Percentiles rank a stretch among this genome's conserved stretches.
Conservation (phyloP, 768 basidiomycete genomes). For the Arthromyces matolae region DNA sequence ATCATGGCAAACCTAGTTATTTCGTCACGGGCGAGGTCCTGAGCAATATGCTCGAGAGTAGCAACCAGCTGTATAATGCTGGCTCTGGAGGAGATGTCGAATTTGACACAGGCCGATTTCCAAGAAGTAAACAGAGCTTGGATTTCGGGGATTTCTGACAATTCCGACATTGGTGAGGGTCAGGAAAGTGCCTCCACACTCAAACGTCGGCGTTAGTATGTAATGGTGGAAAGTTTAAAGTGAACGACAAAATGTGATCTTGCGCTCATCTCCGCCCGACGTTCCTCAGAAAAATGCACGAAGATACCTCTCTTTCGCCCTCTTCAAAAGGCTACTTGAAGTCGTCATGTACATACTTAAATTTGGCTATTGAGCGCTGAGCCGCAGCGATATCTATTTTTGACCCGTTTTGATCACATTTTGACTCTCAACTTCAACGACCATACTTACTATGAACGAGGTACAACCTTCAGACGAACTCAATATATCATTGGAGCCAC, state of each 20-base stretch:
- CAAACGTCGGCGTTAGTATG: no score
- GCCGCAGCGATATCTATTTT: background rate
- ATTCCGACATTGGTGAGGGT: background rate
- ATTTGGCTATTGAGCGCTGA: background rate
- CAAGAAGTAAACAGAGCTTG: constrained; percentile 29
- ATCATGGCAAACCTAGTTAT: constrained; percentile 30
- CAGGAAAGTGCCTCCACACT: no score
- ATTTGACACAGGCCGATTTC: constrained; percentile 38
- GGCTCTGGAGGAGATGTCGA: constrained; percentile 35
- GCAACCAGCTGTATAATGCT: constrained; percentile 28
- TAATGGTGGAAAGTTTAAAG: no score
- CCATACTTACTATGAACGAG: constrained; percentile 19
- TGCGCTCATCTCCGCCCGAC: no score
- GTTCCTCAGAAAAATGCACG: no score
- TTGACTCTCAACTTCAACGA: constrained; percentile 1
- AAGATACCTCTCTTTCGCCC: no score
- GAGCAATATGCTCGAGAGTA: constrained; percentile 49
- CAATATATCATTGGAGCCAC: constrained; percentile 66
- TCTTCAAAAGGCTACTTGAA: no score
- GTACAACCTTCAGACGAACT: constrained; percentile 29
- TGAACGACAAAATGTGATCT: no score
- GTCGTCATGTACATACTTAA: no score
- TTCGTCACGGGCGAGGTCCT: constrained; percentile 47
- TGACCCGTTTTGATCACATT: background rate
- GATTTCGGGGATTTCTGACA: constrained; percentile 12